Percentiles rank a stretch among this genome's conserved stretches.
Conservation (phyloP, 2,329 filamentous ascomycete species). For the Mycocentrospora acerina region DNA sequence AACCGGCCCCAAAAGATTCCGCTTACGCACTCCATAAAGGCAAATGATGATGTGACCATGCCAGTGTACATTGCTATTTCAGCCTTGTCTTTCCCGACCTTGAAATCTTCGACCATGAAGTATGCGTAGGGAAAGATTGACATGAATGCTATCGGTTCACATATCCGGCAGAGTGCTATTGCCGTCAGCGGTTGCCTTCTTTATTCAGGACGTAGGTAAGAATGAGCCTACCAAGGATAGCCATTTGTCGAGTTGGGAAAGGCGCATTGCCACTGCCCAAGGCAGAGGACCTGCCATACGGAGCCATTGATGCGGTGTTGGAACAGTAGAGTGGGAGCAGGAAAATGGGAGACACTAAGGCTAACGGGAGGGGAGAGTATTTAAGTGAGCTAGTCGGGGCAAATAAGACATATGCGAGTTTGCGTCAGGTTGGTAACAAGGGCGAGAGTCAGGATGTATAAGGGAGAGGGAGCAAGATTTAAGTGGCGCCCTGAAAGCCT, state of each 20-base stretch:
- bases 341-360: background rate
- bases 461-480: slow-evolving; percentile 37
- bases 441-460: slow-evolving; percentile 29
- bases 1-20: slow-evolving; percentile 91
- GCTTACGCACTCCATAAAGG: slow-evolving; percentile 90
- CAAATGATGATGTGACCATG: slow-evolving; percentile 95
- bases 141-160: slow-evolving; percentile 99
- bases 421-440: slow-evolving; percentile 28
- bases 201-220: background rate
- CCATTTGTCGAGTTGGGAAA: slow-evolving; percentile 62
- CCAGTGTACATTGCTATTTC: slow-evolving; percentile 91
- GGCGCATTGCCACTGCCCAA: slow-evolving; percentile 38
- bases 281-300: slow-evolving; percentile 29
- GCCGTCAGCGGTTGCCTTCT: slow-evolving; percentile 3
- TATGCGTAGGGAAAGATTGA: slow-evolving; percentile 99
- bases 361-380: background rate
- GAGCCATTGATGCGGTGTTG: slow-evolving; percentile 29
- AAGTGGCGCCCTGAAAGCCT: slow-evolving; percentile 42
- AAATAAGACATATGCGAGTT: slow-evolving; percentile 36
- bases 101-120: slow-evolving; percentile 93
- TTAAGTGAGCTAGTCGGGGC: slow-evolving; percentile 12
- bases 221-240: slow-evolving; percentile 52
- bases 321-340: background rate
- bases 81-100: slow-evolving; percentile 74
- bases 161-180: slow-evolving; percentile 87